Evolutionary conservation across 805 yeast species (phyloP).

Genomic region (Metschnikowia kofuensis): DNA sequence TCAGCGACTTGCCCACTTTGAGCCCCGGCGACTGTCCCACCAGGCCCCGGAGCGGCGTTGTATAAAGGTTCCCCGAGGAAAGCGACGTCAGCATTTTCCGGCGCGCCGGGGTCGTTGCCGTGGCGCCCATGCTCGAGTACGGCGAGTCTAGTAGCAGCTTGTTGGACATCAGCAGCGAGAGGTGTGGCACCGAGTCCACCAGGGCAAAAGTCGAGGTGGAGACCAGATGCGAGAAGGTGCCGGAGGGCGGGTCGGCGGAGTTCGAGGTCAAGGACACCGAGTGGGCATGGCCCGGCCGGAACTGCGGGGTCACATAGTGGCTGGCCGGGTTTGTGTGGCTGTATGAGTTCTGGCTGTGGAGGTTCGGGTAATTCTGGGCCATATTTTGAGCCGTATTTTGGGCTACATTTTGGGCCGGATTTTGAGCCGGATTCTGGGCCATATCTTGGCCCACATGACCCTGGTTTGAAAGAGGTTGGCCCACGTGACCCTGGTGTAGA

Average conservation of each 20-base stretch:
- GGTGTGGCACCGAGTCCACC: slow-evolving; percentile 35
- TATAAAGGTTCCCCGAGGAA: slow-evolving; percentile 24
- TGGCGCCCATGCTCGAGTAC: slow-evolving; percentile 17
- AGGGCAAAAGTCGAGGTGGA: slow-evolving; percentile 25
- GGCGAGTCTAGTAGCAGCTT: slow-evolving; percentile 35
- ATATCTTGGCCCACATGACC: neutral
- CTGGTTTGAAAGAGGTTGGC: no score
- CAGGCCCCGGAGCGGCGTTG: slow-evolving; percentile 34
- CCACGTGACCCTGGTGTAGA: no score
- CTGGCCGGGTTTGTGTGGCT: no score
- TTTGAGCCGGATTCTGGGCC: neutral
- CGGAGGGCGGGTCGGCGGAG: slow-evolving; percentile 18
- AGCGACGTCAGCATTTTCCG: slow-evolving; percentile 36
- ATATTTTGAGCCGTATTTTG: neutral
- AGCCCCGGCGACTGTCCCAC: slow-evolving; percentile 13
- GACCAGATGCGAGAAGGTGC: slow-evolving; percentile 13
- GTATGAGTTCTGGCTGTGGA: neutral
- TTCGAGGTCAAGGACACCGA: slow-evolving; percentile 10
- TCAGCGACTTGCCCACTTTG: slow-evolving; percentile 33
- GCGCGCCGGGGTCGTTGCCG: slow-evolving; percentile 35
- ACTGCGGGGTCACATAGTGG: neutral
- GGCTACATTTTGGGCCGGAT: neutral
- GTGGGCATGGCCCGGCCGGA: slow-evolving; percentile 11
- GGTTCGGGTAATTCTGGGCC: neutral
- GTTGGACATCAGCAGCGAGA: slow-evolving; percentile 34